Evolutionary conservation across 305 asterid genomes (phyloP).

Genomic region (Fraxinus latifolia): DNA sequence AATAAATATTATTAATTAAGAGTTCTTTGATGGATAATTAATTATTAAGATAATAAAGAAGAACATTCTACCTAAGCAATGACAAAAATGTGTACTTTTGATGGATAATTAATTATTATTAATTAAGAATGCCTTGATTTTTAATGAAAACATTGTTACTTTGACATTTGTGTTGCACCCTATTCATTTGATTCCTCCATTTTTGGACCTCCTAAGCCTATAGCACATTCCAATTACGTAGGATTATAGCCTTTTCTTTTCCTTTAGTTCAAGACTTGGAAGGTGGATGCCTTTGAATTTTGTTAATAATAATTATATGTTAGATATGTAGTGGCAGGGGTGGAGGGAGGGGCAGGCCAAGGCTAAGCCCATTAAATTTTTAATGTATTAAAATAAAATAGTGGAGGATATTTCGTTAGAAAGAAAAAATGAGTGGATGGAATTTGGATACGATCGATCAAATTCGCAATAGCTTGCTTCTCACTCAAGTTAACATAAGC

Average conservation of each 20-base stretch:
- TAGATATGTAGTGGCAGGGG: neutral
- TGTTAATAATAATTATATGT: constrained; percentile 2
- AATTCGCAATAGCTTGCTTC: neutral
- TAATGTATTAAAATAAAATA: neutral
- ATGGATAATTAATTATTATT: neutral
- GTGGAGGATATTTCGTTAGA: neutral
- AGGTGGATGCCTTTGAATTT: constrained; percentile 26
- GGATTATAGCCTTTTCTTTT: constrained; percentile 44
- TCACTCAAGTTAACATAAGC: neutral
- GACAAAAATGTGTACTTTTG: neutral
- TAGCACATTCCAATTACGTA: constrained; percentile 29
- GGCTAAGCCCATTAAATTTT: no score
- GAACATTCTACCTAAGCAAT: neutral
- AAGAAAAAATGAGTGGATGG: neutral
- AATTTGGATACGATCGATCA: neutral
- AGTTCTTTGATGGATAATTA: no score
- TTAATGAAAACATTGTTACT: constrained; percentile 35
- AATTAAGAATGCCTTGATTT: neutral
- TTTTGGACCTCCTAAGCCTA: constrained; percentile 42
- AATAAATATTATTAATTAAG: no score
- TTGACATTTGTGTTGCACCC: constrained; percentile 37
- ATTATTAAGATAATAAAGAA: neutral
- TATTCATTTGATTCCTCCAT: constrained; percentile 29
- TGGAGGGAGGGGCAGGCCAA: no score
- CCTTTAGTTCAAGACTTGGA: constrained; percentile 30